phyloP scores from a whole-genome alignment of 2,329 filamentous ascomycete genomes.

The Pestalotiopsis sp. region DNA sequence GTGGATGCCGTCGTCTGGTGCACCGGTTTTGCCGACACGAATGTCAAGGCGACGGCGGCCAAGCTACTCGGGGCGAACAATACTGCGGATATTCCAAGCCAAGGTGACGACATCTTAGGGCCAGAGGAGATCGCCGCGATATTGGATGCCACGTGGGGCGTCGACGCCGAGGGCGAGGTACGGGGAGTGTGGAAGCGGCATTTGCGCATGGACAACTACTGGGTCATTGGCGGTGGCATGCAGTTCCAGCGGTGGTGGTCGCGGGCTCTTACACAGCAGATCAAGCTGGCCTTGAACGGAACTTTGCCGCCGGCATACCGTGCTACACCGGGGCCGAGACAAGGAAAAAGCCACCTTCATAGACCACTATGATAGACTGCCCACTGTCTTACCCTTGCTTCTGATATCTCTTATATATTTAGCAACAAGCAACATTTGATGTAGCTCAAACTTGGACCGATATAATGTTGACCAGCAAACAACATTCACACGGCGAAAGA shows the following conservation, averaged over 20 bases:
- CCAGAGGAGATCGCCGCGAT: conserved; percentile 29
- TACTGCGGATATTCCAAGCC: background rate
- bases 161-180: conserved; percentile 44
- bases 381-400: too few species aligned
- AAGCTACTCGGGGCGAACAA: background rate
- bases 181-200: conserved; percentile 42
- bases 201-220: conserved; percentile 34
- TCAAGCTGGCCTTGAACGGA: too few species aligned
- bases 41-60: conserved; percentile 17
- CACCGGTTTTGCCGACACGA: conserved; percentile 32
- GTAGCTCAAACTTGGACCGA: too few species aligned
- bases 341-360: too few species aligned
- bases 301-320: too few species aligned
- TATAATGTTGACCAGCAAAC: too few species aligned
- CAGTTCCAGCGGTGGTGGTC: conserved; percentile 28
- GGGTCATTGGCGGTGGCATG: conserved; percentile 35
- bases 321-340: too few species aligned
- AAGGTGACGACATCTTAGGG: conserved; percentile 18
- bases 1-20: conserved; percentile 39
- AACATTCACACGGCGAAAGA: too few species aligned
- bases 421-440: too few species aligned
- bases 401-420: too few species aligned
- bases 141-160: conserved; percentile 42
- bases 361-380: too few species aligned
- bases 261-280: too few species aligned